Evolutionary conservation across 345 rosid species (phyloP).

Genomic region (Arabidopsis suecica): DNA sequence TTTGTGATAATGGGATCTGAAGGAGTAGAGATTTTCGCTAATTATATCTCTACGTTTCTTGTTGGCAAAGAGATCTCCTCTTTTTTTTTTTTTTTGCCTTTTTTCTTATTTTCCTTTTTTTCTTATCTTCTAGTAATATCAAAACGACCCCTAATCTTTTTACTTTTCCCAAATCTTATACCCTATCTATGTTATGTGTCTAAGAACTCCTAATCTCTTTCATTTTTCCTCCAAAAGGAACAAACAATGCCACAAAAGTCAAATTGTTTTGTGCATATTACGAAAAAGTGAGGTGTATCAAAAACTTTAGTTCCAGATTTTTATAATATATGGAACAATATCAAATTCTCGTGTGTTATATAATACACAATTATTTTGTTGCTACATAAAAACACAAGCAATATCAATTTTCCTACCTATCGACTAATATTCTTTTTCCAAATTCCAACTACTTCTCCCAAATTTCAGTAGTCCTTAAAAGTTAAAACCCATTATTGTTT

Average conservation of each 20-base stretch:
- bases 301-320: not conserved
- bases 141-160: constrained; percentile 5
- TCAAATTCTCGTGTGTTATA: not conserved
- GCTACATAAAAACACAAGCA: not conserved
- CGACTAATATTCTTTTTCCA: not conserved
- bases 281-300: too few species aligned
- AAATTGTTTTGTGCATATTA: not conserved
- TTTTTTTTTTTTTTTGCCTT: constrained; percentile 19
- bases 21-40: constrained; percentile 6
- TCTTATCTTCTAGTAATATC: constrained; percentile 14
- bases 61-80: constrained; percentile 51
- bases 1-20: constrained; percentile 48
- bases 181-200: not conserved
- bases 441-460: constrained; percentile 15
- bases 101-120: not conserved
- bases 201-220: not conserved
- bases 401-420: constrained; percentile 11
- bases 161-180: not conserved
- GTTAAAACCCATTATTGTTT: not conserved
- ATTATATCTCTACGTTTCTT: constrained; percentile 56
- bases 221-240: not conserved
- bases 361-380: too few species aligned
- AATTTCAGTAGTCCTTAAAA: not conserved
- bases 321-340: not conserved
- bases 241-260: not conserved